These are phyloP conservation scores for Fomes fomentarius DNA, from an alignment of 1,284 basidiomycete genomes.

Conservation along the genomic window DNA sequence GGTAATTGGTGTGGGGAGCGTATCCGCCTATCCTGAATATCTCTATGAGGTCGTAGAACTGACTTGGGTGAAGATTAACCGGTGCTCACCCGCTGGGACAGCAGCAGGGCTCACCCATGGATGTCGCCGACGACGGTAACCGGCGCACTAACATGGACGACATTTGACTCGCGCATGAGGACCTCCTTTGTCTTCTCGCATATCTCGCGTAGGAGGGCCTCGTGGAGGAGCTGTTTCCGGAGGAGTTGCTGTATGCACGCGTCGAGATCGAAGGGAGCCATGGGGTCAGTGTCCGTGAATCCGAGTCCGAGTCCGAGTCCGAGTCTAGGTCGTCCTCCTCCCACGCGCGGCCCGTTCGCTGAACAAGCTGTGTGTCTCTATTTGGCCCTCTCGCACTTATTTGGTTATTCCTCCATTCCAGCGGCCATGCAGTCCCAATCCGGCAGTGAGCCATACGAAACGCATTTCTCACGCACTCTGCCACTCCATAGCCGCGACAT, in stretches of 20 bases:
- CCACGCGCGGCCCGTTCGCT: background rate
- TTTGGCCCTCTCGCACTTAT: slow-evolving; percentile 4
- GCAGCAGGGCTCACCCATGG: slow-evolving; percentile 78
- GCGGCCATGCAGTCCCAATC: background rate
- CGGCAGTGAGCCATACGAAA: slow-evolving; percentile 9
- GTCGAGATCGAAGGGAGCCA: slow-evolving; percentile 95
- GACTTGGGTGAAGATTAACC: slow-evolving; percentile 56
- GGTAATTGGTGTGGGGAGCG: slow-evolving; percentile 95
- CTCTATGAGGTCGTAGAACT: slow-evolving; percentile 99
- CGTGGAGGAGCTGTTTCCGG: slow-evolving; percentile 90
- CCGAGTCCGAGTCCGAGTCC: slow-evolving; percentile 5
- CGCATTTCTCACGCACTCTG: slow-evolving; percentile 13
- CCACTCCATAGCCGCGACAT: no score
- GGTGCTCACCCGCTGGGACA: slow-evolving; percentile 14
- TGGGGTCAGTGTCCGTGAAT: slow-evolving; percentile 36
- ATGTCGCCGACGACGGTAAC: slow-evolving; percentile 99
- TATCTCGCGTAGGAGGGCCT: slow-evolving; percentile 92
- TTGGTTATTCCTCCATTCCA: background rate
- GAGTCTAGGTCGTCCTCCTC: slow-evolving; percentile 2
- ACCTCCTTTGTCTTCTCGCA: slow-evolving; percentile 99
- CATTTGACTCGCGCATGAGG: slow-evolving; percentile 98
- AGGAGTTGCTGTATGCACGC: slow-evolving; percentile 91
- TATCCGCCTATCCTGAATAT: slow-evolving; percentile 99
- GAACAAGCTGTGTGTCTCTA: slow-evolving; percentile 2
- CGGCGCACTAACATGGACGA: slow-evolving; percentile 97